A percentile compares a stretch with the other conserved stretches of the same genome.
These are phyloP conservation scores for Auricularia heimuer DNA, from an alignment of 768 basidiomycete species.

Conservation along the genomic window DNA sequence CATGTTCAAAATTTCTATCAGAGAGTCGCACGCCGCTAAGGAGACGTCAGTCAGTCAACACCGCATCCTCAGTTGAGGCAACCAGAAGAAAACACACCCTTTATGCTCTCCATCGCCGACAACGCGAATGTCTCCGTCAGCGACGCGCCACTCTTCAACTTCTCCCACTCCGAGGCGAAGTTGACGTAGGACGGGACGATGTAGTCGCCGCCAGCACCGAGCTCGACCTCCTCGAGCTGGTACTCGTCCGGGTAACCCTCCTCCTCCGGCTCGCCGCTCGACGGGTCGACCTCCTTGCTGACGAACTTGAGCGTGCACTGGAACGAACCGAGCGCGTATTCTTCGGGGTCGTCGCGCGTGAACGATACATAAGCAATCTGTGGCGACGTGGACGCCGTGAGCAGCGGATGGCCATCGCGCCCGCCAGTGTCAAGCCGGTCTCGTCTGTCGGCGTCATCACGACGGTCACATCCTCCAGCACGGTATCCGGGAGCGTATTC, in stretches of 20 bases:
- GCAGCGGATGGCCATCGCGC: slow-evolving; percentile 76
- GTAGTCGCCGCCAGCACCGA: slow-evolving; percentile 88
- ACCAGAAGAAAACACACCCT: slow-evolving; percentile 59
- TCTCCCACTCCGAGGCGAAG: slow-evolving; percentile 93
- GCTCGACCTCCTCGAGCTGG: slow-evolving; percentile 90
- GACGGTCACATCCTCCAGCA: slow-evolving; percentile 88
- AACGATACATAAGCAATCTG: slow-evolving; percentile 89
- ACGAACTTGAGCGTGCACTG: slow-evolving; percentile 86
- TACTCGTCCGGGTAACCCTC: slow-evolving; percentile 99
- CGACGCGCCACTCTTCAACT: slow-evolving; percentile 63
- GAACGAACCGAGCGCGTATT: slow-evolving; percentile 79
- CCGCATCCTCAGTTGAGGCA: slow-evolving; percentile 6
- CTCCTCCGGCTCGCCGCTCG: slow-evolving; percentile 90
- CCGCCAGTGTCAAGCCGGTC: slow-evolving; percentile 76
- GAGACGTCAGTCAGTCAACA: slow-evolving; percentile 7
- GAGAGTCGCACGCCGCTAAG: slow-evolving; percentile 88
- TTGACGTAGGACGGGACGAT: slow-evolving; percentile 91
- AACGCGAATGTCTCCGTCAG: slow-evolving; percentile 91
- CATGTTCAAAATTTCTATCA: slow-evolving; percentile 95
- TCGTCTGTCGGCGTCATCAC: slow-evolving; percentile 80
- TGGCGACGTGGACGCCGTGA: slow-evolving; percentile 64
- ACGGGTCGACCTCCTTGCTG: slow-evolving; percentile 95
- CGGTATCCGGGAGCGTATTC: slow-evolving; percentile 92
- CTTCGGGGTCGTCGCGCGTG: slow-evolving; percentile 66
- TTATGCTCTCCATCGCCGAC: slow-evolving; percentile 84